These are phyloP conservation scores for Wickerhamomyces sp. DNA, from an alignment of 1,139 yeast genomes.

Conservation along the genomic window DNA sequence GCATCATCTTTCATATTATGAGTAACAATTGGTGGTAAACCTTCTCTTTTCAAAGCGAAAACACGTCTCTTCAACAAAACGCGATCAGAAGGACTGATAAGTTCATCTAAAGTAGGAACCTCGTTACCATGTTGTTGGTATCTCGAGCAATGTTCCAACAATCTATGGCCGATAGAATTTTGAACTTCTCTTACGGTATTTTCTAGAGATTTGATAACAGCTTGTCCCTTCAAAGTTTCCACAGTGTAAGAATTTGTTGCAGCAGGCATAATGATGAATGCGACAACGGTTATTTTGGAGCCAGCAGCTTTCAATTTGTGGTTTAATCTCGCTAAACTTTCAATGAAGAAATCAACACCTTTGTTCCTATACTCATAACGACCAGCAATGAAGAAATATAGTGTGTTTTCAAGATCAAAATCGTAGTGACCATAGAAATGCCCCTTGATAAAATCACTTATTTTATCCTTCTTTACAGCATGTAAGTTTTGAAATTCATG, in stretches of 20 bases:
- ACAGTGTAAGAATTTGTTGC: constrained; percentile 90
- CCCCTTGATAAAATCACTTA: constrained; percentile 92
- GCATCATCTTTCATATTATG: constrained; percentile 95
- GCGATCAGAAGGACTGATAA: constrained; percentile 83
- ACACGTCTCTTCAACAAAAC: constrained; percentile 90
- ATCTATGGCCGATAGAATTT: constrained; percentile 77
- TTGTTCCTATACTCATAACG: constrained; percentile 95
- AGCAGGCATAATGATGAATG: constrained; percentile 99
- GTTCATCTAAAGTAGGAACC: constrained; percentile 65
- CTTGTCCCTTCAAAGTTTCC: constrained; percentile 94
- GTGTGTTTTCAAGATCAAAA: constrained; percentile 88
- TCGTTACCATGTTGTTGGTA: constrained; percentile 62
- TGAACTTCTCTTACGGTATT: constrained; percentile 88
- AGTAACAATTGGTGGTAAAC: constrained; percentile 94
- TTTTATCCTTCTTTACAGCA: constrained; percentile 85
- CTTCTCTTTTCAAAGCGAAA: constrained; percentile 85
- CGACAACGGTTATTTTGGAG: constrained; percentile 89
- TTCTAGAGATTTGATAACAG: constrained; percentile 88
- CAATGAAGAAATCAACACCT: constrained; percentile 95
- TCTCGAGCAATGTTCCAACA: constrained; percentile 88
- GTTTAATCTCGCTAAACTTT: constrained; percentile 86
- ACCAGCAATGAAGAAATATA: constrained; percentile 95
- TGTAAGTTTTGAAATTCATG: constrained; percentile 98
- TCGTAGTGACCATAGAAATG: constrained; percentile 97
- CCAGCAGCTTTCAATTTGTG: constrained; percentile 78